A percentile compares a stretch with the other conserved stretches of the same genome.
phyloP scores from a whole-genome alignment of 192 early-diverging fungal species.

The Coemansia sp. region DNA sequence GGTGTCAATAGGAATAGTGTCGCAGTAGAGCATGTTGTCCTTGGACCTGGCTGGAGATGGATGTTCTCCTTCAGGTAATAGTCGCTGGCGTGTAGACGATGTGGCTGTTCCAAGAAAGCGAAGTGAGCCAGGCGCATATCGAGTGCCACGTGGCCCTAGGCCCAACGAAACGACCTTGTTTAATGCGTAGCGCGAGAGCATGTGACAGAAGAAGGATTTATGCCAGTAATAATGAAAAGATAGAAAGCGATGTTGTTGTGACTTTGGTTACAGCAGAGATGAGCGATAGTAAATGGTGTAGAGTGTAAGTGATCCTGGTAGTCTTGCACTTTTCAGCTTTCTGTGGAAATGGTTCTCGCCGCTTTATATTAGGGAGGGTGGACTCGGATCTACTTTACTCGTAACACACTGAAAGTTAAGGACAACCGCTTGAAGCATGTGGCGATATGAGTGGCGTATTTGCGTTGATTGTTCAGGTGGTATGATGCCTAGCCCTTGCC shows the following conservation, averaged over 20 bases:
- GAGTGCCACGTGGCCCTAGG: not conserved
- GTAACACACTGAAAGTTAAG: not conserved
- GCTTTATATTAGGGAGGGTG: not conserved
- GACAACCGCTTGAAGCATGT: not conserved
- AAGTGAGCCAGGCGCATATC: not conserved
- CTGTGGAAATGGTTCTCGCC: not conserved
- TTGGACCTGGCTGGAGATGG: not conserved
- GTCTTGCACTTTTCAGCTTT: not conserved
- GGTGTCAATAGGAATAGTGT: slow-evolving; percentile 71
- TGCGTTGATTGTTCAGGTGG: not conserved
- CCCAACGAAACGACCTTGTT: not conserved
- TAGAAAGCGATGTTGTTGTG: not conserved
- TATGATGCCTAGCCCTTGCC: not conserved
- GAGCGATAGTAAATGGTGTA: not conserved
- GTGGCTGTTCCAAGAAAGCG: slow-evolving; percentile 1
- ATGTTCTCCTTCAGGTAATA: not conserved
- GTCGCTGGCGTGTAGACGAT: not conserved
- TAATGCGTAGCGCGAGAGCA: not conserved
- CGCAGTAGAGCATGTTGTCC: slow-evolving; percentile 19
- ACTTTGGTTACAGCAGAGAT: not conserved
- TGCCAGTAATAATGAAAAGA: not conserved
- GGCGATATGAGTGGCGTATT: not conserved
- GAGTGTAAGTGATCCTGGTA: not conserved
- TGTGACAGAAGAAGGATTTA: not conserved
- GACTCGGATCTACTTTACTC: not conserved